phyloP scores from a whole-genome alignment of 352 stramenopile genomes.

The Phytophthora constricta region DNA sequence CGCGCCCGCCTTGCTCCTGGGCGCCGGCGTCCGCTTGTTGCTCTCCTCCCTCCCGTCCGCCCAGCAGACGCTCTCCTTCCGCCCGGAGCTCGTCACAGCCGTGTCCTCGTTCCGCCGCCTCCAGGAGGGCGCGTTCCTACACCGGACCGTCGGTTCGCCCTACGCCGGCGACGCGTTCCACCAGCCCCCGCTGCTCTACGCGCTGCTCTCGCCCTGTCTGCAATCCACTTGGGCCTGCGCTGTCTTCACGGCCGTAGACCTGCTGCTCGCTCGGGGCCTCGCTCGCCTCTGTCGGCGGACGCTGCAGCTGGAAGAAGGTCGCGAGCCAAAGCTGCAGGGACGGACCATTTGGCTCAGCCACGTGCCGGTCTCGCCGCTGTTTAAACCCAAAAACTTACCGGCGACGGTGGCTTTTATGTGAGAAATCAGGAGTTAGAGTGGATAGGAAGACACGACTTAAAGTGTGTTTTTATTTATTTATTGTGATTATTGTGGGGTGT shows the following conservation, averaged over 20 bases:
- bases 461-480: not conserved
- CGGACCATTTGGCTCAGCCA: constrained; percentile 75
- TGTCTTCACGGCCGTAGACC: constrained; percentile 62
- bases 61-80: constrained; percentile 47
- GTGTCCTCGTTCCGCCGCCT: constrained; percentile 70
- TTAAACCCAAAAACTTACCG: constrained; percentile 52
- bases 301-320: constrained; percentile 59
- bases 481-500: not conserved
- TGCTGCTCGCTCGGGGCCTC: constrained; percentile 64
- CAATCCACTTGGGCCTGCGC: constrained; percentile 41
- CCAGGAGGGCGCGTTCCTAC: constrained; percentile 67
- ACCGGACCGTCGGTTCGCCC: constrained; percentile 49
- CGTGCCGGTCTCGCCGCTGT: constrained; percentile 75
- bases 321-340: constrained; percentile 38
- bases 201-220: constrained; percentile 46
- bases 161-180: constrained; percentile 87
- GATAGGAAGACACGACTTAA: not conserved
- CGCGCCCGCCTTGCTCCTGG: constrained; percentile 34
- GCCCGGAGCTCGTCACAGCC: constrained; percentile 73
- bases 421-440: not conserved
- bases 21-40: constrained; percentile 42
- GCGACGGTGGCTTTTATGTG: constrained; percentile 62
- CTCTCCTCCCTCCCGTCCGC: constrained; percentile 46
- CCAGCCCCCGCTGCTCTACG: constrained; percentile 81
- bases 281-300: constrained; percentile 55